Percentiles rank a stretch among this genome's conserved stretches.
phyloP scores from a whole-genome alignment of 306 rosid genomes.

The Prunus mume region DNA sequence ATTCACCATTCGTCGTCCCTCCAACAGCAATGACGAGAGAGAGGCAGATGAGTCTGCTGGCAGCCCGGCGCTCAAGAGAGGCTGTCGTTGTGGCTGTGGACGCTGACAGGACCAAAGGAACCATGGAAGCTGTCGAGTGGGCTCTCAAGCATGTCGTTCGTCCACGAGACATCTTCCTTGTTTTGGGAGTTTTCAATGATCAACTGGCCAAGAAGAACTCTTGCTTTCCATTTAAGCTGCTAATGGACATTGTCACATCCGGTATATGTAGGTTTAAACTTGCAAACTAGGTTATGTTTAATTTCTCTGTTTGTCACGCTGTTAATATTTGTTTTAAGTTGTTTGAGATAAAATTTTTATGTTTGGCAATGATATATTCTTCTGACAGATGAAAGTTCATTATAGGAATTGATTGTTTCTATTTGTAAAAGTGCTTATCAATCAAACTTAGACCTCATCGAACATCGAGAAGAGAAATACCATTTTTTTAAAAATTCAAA shows the following conservation, averaged over 20 bases:
- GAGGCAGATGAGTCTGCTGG: neutral
- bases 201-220: conserved; percentile 9
- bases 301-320: too few relatives aligned
- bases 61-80: neutral
- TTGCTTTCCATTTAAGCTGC: conserved; percentile 24
- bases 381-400: too few relatives aligned
- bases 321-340: too few relatives aligned
- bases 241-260: neutral
- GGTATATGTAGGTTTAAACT: conserved; percentile 3
- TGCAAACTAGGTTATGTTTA: neutral
- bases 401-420: too few relatives aligned
- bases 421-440: too few relatives aligned
- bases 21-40: neutral
- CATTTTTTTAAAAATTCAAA: too few relatives aligned
- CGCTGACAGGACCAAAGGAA: conserved; percentile 3
- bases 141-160: conserved; percentile 16
- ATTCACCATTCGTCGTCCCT: neutral
- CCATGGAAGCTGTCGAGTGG: conserved; percentile 24
- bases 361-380: too few relatives aligned
- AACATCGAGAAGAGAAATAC: too few relatives aligned
- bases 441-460: too few relatives aligned
- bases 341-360: too few relatives aligned
- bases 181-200: conserved; percentile 21
- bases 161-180: conserved; percentile 23
- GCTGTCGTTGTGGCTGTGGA: conserved; percentile 24